A percentile compares a stretch with the other conserved stretches of the same genome.
Conservation (phyloP, 73 alveolate species). For the Paramecium tetraurelia region DNA sequence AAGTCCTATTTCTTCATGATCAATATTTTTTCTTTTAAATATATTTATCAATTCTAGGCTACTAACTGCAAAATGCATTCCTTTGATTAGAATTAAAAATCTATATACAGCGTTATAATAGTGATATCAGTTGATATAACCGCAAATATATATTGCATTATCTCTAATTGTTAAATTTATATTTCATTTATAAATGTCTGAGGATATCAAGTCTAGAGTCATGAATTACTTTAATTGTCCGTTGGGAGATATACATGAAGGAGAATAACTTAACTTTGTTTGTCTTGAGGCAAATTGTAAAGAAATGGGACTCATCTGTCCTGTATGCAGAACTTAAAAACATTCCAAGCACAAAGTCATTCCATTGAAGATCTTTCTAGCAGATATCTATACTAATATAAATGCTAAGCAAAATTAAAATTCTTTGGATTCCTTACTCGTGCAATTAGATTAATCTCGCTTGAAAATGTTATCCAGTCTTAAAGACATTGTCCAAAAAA, state of each 20-base stretch:
- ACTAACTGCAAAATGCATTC: neutral
- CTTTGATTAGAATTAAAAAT: too few species aligned
- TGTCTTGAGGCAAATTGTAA: conserved; percentile 46
- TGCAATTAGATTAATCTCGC: neutral
- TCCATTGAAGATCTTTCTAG: conserved; percentile 37
- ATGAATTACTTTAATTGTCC: conserved; percentile 38
- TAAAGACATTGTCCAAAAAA: neutral
- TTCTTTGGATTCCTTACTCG: neutral
- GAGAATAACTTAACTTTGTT: conserved; percentile 53
- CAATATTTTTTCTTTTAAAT: neutral
- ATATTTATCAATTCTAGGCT: neutral
- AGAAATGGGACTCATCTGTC: conserved; percentile 46
- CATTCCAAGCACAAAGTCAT: conserved; percentile 48
- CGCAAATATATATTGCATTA: neutral
- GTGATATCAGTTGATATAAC: neutral
- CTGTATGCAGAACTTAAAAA: conserved; percentile 50
- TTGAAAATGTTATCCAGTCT: neutral
- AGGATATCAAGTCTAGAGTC: neutral
- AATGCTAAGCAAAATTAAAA: neutral
- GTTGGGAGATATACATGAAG: conserved; percentile 51
- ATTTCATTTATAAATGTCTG: conserved; percentile 14
- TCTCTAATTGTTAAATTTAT: neutral
- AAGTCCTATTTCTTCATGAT: neutral
- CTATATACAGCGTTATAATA: neutral
- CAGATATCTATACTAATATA: neutral